Evolutionary conservation across 2,329 filamentous ascomycete genomes (phyloP), one percentile per base, ranked within the genome.

Genomic region (Fusarium sp.): DNA sequence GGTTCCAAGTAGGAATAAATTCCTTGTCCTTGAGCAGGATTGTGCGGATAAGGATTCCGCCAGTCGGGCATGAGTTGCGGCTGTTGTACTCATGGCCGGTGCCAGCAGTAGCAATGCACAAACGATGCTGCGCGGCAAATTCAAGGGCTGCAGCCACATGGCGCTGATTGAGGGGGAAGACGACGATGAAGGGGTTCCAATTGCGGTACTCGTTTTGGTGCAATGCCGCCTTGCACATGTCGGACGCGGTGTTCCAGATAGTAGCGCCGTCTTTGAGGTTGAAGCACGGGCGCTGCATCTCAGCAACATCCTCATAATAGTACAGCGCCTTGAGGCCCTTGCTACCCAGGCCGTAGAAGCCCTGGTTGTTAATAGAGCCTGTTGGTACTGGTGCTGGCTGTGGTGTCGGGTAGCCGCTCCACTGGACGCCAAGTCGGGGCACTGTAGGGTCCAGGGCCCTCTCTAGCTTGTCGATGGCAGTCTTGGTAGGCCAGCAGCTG

Each of bases 1-100:
- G 22, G 2, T 8, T 18, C 54, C 54, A 61, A 1, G 20, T 8
- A 4, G 42, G 36, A 0, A 62, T 41, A 7, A 60, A 62, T 1
- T 13, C 4, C 22, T 62, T 61, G 10, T 61, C 44, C 11, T 62
- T 61, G 1, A 62, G 60, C 10, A 62, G 8, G 7, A 62, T 61
- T 2, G 60, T 62, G 20, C 60, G 54, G 31, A 62, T 62, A 3
- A 62, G 60, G 2, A 62, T 62, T 2, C 60, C 60, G 3, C 60
- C 60, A 14, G 60, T 62, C 13, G 60, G 60, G 3, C 60, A 62
- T 15, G 55, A 50, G 25, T 62, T 62, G 3, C 55, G 54, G 3
- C 55, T 62, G 10, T 62, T 62, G 20, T 62, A 62, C 44, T 61
- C 55, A 7, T 62, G 55, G 7, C 55, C 60, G 8, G 60, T 62